phyloP scores from a whole-genome alignment of 1,284 basidiomycete species.

The Moesziomyces parantarcticus region DNA sequence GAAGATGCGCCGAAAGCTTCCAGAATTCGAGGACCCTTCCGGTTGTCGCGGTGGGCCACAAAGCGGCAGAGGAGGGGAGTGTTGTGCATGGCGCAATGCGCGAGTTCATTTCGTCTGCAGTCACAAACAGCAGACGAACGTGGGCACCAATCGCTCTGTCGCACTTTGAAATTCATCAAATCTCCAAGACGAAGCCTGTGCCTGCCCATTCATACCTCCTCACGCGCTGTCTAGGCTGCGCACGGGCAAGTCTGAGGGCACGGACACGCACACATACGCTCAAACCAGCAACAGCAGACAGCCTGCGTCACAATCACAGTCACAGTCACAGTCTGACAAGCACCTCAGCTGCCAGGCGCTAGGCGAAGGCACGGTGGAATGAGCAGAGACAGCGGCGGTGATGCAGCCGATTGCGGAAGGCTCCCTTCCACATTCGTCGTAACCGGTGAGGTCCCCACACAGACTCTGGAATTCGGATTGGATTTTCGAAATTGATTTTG shows the following conservation, averaged over 20 bases:
- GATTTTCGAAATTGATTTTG: background rate
- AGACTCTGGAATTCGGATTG: background rate
- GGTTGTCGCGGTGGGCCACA: slow-evolving; percentile 14
- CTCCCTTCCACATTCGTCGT: background rate
- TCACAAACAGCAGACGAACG: background rate
- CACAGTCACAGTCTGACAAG: too few species aligned
- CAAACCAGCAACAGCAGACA: background rate
- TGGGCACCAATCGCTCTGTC: background rate
- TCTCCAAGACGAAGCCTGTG: too few species aligned
- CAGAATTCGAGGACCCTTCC: slow-evolving; percentile 20
- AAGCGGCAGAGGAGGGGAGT: background rate
- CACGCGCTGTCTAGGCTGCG: background rate
- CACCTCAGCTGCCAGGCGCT: too few species aligned
- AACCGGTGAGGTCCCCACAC: background rate
- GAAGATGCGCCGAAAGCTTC: background rate
- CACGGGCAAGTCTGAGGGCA: background rate
- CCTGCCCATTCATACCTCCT: background rate
- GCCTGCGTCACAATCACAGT: too few species aligned
- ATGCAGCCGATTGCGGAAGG: background rate
- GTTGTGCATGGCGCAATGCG: background rate
- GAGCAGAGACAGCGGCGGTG: background rate
- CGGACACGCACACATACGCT: background rate
- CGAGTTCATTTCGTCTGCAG: too few species aligned
- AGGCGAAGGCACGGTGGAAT: too few species aligned
- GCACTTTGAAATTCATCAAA: background rate